Evolutionary conservation across 164 flowering plant species (phyloP).

Genomic region (Piper longum): DNA sequence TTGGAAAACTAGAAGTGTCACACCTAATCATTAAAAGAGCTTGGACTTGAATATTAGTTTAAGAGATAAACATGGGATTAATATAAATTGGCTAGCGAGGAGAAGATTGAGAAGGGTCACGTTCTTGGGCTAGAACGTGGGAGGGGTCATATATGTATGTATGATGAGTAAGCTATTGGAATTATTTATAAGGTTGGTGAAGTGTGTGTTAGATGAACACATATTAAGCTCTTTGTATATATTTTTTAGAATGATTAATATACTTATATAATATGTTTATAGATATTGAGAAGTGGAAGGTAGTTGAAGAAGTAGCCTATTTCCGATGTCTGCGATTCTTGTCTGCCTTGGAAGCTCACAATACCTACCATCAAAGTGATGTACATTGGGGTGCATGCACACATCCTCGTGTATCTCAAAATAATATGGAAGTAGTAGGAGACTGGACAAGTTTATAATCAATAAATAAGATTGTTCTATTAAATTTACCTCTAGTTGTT

Average conservation of each 20-base stretch:
- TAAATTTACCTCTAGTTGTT: too few species aligned
- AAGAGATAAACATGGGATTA: neutral
- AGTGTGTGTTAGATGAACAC: neutral
- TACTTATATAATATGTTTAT: too few species aligned
- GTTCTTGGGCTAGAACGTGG: neutral
- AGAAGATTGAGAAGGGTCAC: neutral
- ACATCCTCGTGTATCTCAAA: too few species aligned
- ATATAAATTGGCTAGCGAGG: neutral
- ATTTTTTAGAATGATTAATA: neutral
- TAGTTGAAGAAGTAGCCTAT: neutral
- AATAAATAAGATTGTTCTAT: too few species aligned
- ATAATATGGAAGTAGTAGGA: too few species aligned
- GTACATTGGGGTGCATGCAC: too few species aligned
- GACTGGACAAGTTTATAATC: too few species aligned
- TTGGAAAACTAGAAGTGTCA: neutral
- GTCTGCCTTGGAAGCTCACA: neutral
- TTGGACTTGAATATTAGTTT: neutral
- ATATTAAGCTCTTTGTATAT: neutral
- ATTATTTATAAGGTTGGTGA: neutral
- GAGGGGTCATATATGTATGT: neutral
- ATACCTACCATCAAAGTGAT: neutral
- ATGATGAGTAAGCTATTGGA: neutral
- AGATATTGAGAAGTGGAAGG: too few species aligned
- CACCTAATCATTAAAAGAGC: conserved; percentile 1
- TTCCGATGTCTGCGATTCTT: conserved; percentile 2